Base-by-base conservation (phyloP, 306 rosid genomes). In the Sicyos edulis region DNA sequence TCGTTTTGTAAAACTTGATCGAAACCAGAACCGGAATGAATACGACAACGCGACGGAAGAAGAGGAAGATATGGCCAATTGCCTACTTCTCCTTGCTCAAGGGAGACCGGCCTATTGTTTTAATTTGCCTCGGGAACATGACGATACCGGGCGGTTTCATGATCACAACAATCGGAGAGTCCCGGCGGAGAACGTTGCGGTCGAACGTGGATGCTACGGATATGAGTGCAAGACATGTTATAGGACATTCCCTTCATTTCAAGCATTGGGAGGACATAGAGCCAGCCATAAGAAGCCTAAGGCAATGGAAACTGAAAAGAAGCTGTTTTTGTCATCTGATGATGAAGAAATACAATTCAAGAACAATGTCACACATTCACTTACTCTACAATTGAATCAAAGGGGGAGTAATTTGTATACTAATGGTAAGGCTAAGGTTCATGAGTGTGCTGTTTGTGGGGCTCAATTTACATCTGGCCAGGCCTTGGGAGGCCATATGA, bases 401-500 rank as follows among this genome's bases (percentile, higher is more conserved):
- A 78, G 75, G 59, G 87, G 63, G 2, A 71, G 84, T 26, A 26
- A 26, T 63, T 65, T 84, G 79, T 67, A 54, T 22, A 32, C 19
- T 51, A 54, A 6, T 54, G 63, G 51, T 4, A 71, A 54, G 37
- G 50, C 55, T 37, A 92, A 90, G 82, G 86, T 92, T 5, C 97
- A 92, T 68, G 97, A 90, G 82, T 93, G 98, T 72, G 86, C 95
- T 3, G 77, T 87, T 15, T 93, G 98, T 61, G 89, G 98, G 22
- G 89, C 97, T 24, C 95, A 90, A 79, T 93, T 93, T 79, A 82
- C 86, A 16, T 93, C 98, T 10, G 98, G 98, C 0, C 98, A 93
- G 71, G 98, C 98, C 6, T 65, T 93, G 8, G 98, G 98, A 6
- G 98, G 98, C 15, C 98, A 93, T 44, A 93, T 93, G 98, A 79